These are phyloP conservation scores for Citrullus amarus DNA, from an alignment of 306 rosid species.

Conservation along the genomic window DNA sequence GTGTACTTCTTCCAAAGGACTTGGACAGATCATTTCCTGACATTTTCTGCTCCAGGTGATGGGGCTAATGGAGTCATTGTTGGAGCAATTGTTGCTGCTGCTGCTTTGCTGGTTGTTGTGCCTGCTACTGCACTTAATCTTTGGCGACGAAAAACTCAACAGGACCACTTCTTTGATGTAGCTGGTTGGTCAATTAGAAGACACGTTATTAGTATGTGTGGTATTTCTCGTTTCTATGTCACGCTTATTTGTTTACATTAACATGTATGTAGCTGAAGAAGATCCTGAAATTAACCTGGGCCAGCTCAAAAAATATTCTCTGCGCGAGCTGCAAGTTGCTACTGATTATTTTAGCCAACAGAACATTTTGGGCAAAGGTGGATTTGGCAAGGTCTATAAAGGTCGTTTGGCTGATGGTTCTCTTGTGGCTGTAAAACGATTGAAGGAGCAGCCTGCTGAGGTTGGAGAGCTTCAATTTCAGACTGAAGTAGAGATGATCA, in stretches of 20 bases:
- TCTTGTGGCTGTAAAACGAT: conserved; percentile 82
- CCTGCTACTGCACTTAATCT: conserved; percentile 80
- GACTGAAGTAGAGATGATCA: conserved; percentile 87
- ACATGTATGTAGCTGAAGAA: conserved; percentile 57
- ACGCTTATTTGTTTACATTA: neutral
- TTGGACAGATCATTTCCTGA: neutral
- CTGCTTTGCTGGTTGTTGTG: conserved; percentile 69
- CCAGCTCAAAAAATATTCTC: conserved; percentile 70
- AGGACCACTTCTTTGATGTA: conserved; percentile 75
- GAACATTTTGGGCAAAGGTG: conserved; percentile 82
- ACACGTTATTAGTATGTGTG: neutral
- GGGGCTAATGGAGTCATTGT: conserved; percentile 62
- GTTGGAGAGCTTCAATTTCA: conserved; percentile 87
- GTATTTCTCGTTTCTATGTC: neutral
- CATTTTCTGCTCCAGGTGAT: conserved; percentile 25
- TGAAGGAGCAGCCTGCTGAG: conserved; percentile 69
- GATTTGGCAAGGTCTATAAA: conserved; percentile 89
- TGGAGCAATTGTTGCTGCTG: conserved; percentile 93
- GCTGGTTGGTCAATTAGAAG: conserved; percentile 57
- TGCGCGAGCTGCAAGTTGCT: conserved; percentile 84
- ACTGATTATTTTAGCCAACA: conserved; percentile 65
- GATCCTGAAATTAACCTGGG: conserved; percentile 92
- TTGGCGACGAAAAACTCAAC: conserved; percentile 56
- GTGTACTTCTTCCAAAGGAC: neutral
- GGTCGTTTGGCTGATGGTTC: conserved; percentile 88